Percentiles rank a stretch among this genome's conserved stretches.
Conservation (phyloP, 2,329 filamentous ascomycete genomes). For the Phyllachora maydis region DNA sequence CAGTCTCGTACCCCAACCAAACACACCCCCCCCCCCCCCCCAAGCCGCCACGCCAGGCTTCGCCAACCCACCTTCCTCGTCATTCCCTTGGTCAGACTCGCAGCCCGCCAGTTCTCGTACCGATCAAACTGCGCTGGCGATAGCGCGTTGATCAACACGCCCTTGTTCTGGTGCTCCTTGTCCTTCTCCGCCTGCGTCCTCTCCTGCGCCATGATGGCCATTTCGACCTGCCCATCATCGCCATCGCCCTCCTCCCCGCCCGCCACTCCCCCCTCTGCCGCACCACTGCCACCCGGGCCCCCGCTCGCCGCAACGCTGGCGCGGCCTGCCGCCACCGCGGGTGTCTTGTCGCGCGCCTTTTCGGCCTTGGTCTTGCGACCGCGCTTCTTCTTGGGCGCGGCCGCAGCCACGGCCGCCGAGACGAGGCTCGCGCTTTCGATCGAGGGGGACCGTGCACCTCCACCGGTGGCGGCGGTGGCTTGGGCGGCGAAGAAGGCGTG, state of each 20-base stretch:
- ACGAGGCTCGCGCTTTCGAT: conserved; percentile 38
- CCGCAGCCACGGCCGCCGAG: conserved; percentile 30
- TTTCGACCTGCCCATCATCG: conserved; percentile 12
- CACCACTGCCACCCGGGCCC: conserved; percentile 14
- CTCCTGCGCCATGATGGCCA: conserved; percentile 24
- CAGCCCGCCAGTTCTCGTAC: conserved; percentile 50
- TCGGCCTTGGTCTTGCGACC: conserved; percentile 38
- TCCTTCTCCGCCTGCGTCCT: conserved; percentile 48
- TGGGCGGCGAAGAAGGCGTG: too few species aligned
- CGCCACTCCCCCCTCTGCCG: conserved; percentile 19
- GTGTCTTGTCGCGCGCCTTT: conserved; percentile 25
- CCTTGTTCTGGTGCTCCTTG: conserved; percentile 40
- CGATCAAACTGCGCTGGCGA: conserved; percentile 45
- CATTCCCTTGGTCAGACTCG: conserved; percentile 45
- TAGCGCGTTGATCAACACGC: conserved; percentile 43
- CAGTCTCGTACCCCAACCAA: conserved; percentile 2
- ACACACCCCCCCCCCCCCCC: not conserved
- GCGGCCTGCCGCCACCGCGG: conserved; percentile 19
- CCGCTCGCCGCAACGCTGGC: conserved; percentile 18
- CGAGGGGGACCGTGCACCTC: conserved; percentile 41
- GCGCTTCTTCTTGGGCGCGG: conserved; percentile 34
- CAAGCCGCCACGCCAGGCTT: not conserved
- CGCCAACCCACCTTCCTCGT: conserved; percentile 37
- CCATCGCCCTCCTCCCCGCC: conserved; percentile 30
- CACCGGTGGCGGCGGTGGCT: conserved; percentile 28